Evolutionary conservation across 176 grass and related monocot genomes (phyloP).

Genomic region (Neostapfia colusana): DNA sequence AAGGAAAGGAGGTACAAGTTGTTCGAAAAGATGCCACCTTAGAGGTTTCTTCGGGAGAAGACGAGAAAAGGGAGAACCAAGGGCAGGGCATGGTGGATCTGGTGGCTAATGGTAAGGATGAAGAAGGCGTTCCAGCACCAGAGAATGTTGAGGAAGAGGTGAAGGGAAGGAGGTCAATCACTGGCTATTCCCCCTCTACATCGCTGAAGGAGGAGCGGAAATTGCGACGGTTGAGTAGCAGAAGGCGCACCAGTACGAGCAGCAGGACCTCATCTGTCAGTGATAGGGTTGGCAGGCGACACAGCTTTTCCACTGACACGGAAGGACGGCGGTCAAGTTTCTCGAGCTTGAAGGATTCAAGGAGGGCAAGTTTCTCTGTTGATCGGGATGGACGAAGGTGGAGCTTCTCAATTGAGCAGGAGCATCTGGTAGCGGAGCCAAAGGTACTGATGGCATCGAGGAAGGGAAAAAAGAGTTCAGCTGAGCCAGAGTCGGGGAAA

Average conservation of each 20-base stretch:
- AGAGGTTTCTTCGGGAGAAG: conserved; percentile 35
- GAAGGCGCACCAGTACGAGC: conserved; percentile 44
- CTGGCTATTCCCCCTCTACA: conserved; percentile 48
- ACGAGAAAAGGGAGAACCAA: not conserved
- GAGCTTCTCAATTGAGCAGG: conserved; percentile 92
- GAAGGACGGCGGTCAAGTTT: conserved; percentile 64
- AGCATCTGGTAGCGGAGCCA: conserved; percentile 65
- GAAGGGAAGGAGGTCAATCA: conserved; percentile 60
- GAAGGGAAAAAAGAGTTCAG: conserved; percentile 56
- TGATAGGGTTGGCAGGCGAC: conserved; percentile 58
- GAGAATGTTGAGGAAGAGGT: conserved; percentile 37
- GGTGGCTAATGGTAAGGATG: not conserved
- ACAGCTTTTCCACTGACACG: conserved; percentile 83
- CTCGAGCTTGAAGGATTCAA: conserved; percentile 63
- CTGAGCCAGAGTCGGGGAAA: conserved; percentile 48
- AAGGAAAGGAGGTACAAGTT: conserved; percentile 26
- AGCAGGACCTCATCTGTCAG: conserved; percentile 47
- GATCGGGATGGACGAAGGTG: conserved; percentile 71
- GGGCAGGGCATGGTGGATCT: conserved; percentile 11
- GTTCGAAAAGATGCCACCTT: conserved; percentile 23
- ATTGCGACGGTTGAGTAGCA: conserved; percentile 51
- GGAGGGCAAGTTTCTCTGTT: conserved; percentile 84
- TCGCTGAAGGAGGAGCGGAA: conserved; percentile 62
- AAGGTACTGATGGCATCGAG: conserved; percentile 58
- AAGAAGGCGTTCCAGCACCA: not conserved